Percentiles rank a stretch among this genome's conserved stretches.
Conservation (phyloP, 495 filamentous ascomycete species). For the Bathelium albidoporum region DNA sequence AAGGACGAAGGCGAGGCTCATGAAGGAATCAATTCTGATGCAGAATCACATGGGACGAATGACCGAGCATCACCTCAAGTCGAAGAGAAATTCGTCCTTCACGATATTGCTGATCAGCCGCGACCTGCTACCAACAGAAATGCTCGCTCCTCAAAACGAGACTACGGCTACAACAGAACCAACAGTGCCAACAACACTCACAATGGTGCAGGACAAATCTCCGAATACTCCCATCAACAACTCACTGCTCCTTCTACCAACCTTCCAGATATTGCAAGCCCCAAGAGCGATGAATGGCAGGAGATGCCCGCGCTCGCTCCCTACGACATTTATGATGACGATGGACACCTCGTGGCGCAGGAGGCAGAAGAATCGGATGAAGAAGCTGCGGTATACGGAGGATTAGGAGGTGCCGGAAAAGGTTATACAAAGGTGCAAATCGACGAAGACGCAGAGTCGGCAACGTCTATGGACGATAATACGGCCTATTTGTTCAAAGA, state of each 20-base stretch:
- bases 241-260: constrained; percentile 50
- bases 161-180: constrained; percentile 1
- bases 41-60: neutral
- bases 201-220: constrained; percentile 31
- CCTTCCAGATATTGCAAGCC: constrained; percentile 19
- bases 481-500: constrained; percentile 90
- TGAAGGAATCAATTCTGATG: neutral
- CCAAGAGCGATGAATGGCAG: constrained; percentile 54
- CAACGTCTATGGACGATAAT: constrained; percentile 94
- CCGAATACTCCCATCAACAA: constrained; percentile 89
- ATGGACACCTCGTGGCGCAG: constrained; percentile 72
- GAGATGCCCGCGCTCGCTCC: constrained; percentile 86
- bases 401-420: constrained; percentile 77
- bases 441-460: constrained; percentile 88
- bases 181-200: neutral
- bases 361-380: constrained; percentile 63
- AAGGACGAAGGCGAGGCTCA: neutral
- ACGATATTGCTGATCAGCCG: neutral
- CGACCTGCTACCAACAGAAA: neutral
- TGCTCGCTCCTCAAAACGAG: neutral
- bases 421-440: constrained; percentile 89
- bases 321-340: constrained; percentile 91
- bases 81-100: neutral
- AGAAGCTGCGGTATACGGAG: constrained; percentile 59
- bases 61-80: neutral